phyloP scores from a whole-genome alignment of 1,284 basidiomycete genomes.

The Fomitiporia mediterranea region DNA sequence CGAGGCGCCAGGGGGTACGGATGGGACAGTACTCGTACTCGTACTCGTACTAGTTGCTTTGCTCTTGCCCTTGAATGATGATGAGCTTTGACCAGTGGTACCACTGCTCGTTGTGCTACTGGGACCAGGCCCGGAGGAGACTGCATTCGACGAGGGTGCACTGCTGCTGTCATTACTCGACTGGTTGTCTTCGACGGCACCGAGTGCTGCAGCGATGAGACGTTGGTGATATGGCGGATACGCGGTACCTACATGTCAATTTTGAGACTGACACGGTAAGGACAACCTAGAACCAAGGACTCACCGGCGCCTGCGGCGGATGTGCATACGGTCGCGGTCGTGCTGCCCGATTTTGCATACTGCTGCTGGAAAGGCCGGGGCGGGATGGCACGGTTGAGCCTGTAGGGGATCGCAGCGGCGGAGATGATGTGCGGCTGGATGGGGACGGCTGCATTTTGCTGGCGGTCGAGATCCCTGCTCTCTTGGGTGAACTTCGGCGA shows the following conservation, averaged over 20 bases:
- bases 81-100: neutral
- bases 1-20: neutral
- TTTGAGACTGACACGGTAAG: neutral
- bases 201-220: conserved; percentile 3
- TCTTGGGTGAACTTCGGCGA: conserved; percentile 6
- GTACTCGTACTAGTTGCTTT: neutral
- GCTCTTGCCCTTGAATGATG: neutral
- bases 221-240: conserved; percentile 2
- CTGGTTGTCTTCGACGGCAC: neutral
- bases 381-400: conserved; percentile 9
- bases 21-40: neutral
- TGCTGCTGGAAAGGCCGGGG: neutral
- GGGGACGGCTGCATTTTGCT: neutral
- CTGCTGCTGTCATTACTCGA: conserved; percentile 5
- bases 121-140: neutral
- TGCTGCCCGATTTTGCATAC: neutral
- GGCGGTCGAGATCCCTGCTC: neutral
- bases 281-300: neutral
- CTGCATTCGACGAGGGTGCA: conserved; percentile 1
- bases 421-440: conserved; percentile 2
- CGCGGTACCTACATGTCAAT: neutral
- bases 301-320: conserved; percentile 2
- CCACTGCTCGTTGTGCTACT: neutral
- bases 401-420: conserved; percentile 17
- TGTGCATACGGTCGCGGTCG: neutral